These are phyloP conservation scores for Linnemannia hyalina DNA, from an alignment of 192 early-diverging fungal species.

Conservation along the genomic window DNA sequence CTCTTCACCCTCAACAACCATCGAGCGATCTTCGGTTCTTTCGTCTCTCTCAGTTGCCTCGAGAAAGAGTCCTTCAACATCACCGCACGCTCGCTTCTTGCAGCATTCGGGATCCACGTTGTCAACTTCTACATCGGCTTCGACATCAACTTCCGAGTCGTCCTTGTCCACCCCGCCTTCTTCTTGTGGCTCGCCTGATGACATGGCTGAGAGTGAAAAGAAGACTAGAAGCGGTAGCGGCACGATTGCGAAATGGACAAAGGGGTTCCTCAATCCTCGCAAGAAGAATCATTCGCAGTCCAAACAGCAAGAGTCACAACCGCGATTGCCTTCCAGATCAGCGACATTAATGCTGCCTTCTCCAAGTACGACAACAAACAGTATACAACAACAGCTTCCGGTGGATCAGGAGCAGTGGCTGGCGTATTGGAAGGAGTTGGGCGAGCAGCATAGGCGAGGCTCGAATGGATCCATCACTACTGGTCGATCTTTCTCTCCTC, in stretches of 20 bases:
- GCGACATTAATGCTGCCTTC: background rate
- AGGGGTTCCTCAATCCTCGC: background rate
- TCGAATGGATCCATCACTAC: background rate
- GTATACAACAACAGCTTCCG: background rate
- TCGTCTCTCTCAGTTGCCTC: background rate
- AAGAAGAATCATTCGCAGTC: background rate
- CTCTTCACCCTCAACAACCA: background rate
- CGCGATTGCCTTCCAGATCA: background rate
- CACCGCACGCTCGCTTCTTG: background rate
- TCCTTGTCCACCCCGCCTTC: slow-evolving; percentile 5
- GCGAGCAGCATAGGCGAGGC: background rate
- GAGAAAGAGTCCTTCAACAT: background rate
- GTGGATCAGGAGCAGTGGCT: background rate
- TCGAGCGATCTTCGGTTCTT: background rate
- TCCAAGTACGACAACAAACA: too few relatives aligned
- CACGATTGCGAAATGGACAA: slow-evolving; percentile 17
- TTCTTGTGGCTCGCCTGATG: background rate
- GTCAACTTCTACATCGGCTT: background rate
- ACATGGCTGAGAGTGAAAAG: background rate
- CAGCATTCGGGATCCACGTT: background rate
- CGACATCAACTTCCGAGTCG: background rate
- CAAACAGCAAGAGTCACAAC: background rate
- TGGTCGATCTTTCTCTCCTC: background rate
- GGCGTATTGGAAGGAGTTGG: background rate
- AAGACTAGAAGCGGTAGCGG: background rate